Percentiles rank a stretch among this genome's conserved stretches.
Evolutionary conservation across 495 filamentous ascomycete genomes (phyloP).

Genomic region (Aspergillus conjunctus): DNA sequence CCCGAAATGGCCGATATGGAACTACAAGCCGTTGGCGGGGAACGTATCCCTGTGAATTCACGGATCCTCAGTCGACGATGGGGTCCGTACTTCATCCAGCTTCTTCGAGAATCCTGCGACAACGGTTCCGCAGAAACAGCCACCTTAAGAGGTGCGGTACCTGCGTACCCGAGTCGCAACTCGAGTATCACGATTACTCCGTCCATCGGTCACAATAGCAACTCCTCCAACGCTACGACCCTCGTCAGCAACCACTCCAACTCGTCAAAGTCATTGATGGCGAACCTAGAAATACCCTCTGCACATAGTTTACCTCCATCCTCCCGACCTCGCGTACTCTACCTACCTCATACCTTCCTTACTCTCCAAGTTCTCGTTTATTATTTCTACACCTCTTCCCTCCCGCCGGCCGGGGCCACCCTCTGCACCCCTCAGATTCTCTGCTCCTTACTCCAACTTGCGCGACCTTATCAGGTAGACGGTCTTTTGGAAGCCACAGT

Average conservation of each 20-base stretch:
- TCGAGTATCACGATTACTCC: constrained; percentile 87
- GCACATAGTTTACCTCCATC: constrained; percentile 63
- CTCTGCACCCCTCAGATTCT: constrained; percentile 95
- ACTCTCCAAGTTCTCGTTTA: constrained; percentile 86
- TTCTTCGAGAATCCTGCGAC: constrained; percentile 73
- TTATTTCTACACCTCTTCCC: constrained; percentile 88
- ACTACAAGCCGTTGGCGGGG: constrained; percentile 83
- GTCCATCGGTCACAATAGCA: constrained; percentile 60
- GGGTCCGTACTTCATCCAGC: constrained; percentile 93
- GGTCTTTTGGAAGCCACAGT: constrained; percentile 90
- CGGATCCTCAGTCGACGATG: constrained; percentile 82
- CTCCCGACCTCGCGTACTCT: constrained; percentile 80
- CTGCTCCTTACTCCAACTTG: constrained; percentile 91
- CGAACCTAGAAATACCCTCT: constrained; percentile 47
- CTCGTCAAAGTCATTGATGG: constrained; percentile 48
- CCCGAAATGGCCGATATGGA: constrained; percentile 97
- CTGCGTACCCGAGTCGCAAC: constrained; percentile 59
- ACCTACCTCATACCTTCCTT: constrained; percentile 87
- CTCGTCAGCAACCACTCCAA: constrained; percentile 51
- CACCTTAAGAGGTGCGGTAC: constrained; percentile 52
- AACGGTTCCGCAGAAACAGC: constrained; percentile 49
- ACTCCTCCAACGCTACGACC: constrained; percentile 61
- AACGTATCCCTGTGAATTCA: constrained; percentile 91
- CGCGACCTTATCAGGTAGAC: constrained; percentile 89
- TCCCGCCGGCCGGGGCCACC: constrained; percentile 71